These are phyloP conservation scores for Ampelomyces quisqualis DNA, from an alignment of 2,329 filamentous ascomycete genomes.

Conservation along the genomic window DNA sequence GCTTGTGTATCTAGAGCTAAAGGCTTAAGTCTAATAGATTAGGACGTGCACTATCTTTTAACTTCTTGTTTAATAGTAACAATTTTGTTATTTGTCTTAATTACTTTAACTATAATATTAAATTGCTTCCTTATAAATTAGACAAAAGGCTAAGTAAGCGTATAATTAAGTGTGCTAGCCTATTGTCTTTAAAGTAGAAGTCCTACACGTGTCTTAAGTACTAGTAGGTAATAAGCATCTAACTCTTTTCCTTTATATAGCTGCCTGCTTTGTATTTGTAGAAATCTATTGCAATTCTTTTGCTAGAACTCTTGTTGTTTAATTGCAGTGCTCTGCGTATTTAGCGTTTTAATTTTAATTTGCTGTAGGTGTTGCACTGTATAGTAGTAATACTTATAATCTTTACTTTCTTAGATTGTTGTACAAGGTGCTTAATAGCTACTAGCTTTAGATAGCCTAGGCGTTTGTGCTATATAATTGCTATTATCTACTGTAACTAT, in stretches of 20 bases:
- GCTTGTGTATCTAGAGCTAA: constrained; percentile 9
- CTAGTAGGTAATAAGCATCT: constrained; percentile 3
- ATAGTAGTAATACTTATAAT: no score
- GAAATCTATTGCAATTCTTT: no score
- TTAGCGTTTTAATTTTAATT: no score
- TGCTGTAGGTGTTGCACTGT: no score
- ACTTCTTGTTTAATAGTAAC: constrained; percentile 2
- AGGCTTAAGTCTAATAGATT: constrained; percentile 3
- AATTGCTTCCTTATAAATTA: constrained; percentile 1
- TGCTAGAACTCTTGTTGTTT: no score
- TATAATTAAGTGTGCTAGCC: constrained; percentile 3
- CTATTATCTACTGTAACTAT: neutral
- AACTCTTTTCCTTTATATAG: constrained; percentile 3
- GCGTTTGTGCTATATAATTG: neutral
- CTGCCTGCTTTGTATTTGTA: constrained; percentile 3
- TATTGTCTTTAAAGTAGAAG: constrained; percentile 7
- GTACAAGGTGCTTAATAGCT: neutral
- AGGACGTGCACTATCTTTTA: neutral
- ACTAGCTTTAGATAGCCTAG: neutral
- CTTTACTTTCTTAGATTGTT: no score
- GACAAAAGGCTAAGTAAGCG: neutral
- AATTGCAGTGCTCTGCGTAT: no score
- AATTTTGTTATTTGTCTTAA: constrained; percentile 6
- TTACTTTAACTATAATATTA: constrained; percentile 6
- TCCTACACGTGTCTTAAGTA: neutral